phyloP scores from a whole-genome alignment of 352 stramenopile species.

The Phytopythium chamaehyphon region DNA sequence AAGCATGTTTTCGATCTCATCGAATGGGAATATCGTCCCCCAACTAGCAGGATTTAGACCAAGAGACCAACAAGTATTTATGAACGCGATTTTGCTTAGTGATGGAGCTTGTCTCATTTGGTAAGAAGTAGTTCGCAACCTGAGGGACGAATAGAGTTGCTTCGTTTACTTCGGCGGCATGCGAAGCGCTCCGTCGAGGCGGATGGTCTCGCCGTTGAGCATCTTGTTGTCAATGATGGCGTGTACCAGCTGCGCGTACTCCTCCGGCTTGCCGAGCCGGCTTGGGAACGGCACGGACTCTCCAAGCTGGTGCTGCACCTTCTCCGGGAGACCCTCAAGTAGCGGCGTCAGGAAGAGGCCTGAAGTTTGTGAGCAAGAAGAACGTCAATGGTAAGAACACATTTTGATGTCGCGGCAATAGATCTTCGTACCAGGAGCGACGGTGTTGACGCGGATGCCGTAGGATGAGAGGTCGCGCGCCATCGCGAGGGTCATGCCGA shows the following conservation, averaged over 20 bases:
- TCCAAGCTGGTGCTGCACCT: constrained; percentile 92
- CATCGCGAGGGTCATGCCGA: constrained; percentile 96
- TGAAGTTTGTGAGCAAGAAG: too few species aligned
- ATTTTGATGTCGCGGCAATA: too few species aligned
- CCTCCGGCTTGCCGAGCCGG: constrained; percentile 91
- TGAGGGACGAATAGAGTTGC: constrained; percentile 4
- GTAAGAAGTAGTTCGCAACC: too few species aligned
- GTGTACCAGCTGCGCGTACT: constrained; percentile 95
- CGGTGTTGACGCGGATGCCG: constrained; percentile 96
- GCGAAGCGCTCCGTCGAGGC: constrained; percentile 95
- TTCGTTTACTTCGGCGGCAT: constrained; percentile 89
- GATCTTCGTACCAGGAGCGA: constrained; percentile 88
- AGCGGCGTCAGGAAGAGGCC: constrained; percentile 97
- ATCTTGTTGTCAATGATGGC: constrained; percentile 97
- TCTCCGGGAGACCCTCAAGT: constrained; percentile 92
- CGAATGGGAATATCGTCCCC: constrained; percentile 38
- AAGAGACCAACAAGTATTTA: neutral
- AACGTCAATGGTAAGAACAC: too few species aligned
- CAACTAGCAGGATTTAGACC: constrained; percentile 27
- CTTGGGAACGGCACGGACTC: constrained; percentile 94
- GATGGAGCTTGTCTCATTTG: too few species aligned
- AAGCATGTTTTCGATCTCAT: constrained; percentile 58
- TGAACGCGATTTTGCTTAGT: too few species aligned
- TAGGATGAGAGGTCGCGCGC: constrained; percentile 92
- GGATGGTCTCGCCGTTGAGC: constrained; percentile 98